These are phyloP conservation scores for Boletus reticuloceps DNA, from an alignment of 768 basidiomycete genomes.

Conservation along the genomic window DNA sequence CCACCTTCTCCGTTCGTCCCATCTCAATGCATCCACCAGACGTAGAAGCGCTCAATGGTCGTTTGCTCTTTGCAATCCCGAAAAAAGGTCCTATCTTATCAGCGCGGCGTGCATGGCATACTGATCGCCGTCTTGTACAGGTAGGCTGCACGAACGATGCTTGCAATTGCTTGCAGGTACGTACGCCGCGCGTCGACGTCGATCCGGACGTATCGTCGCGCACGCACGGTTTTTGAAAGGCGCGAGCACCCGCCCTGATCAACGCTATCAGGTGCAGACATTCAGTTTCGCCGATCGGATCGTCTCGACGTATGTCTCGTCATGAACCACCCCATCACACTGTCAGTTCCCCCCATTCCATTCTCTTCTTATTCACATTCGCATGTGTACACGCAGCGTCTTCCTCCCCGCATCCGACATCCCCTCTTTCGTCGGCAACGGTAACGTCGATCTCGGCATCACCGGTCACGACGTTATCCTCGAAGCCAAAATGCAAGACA, in stretches of 20 bases:
- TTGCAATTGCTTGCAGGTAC: constrained; percentile 78
- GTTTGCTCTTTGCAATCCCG: constrained; percentile 91
- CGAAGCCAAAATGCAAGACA: constrained; percentile 78
- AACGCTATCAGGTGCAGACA: constrained; percentile 73
- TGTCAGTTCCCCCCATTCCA: constrained; percentile 45
- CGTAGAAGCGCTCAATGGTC: constrained; percentile 76
- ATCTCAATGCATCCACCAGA: constrained; percentile 36
- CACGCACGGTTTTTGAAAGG: too few relatives aligned
- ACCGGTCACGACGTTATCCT: constrained; percentile 98
- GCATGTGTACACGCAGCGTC: constrained; percentile 49
- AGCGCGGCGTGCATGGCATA: not conserved
- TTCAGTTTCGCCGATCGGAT: constrained; percentile 86
- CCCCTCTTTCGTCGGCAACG: constrained; percentile 97
- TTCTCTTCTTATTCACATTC: not conserved
- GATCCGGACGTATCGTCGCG: too few relatives aligned
- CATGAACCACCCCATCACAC: constrained; percentile 87
- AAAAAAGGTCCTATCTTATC: constrained; percentile 77
- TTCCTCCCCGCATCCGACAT: constrained; percentile 98
- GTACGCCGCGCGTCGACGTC: constrained; percentile 7
- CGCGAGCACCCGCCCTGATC: too few relatives aligned
- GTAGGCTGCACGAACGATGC: constrained; percentile 89
- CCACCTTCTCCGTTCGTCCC: not conserved
- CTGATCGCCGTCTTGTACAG: constrained; percentile 37
- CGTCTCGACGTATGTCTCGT: constrained; percentile 93
- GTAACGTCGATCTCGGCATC: constrained; percentile 94